Evolutionary conservation across 441 rosid genomes (phyloP).

Genomic region (Breynia disticha): DNA sequence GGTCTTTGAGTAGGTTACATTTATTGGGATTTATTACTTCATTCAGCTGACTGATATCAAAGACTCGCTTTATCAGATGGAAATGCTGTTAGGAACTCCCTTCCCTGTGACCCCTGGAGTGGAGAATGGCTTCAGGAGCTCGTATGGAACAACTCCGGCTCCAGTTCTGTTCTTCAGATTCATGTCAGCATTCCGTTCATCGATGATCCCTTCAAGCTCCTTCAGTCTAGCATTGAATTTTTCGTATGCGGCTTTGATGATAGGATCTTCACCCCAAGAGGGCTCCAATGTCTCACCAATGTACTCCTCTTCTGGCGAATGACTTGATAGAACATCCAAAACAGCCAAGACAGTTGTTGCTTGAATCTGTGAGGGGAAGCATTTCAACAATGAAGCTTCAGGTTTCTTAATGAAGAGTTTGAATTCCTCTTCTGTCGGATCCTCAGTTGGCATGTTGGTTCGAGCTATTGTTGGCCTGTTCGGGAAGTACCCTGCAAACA

Average conservation of each 20-base stretch:
- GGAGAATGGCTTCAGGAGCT: constrained; percentile 42
- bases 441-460: constrained; percentile 44
- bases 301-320: constrained; percentile 70
- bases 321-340: constrained; percentile 44
- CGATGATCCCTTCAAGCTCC: constrained; percentile 30
- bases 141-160: constrained; percentile 32
- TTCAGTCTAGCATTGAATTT: constrained; percentile 27
- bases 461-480: constrained; percentile 51
- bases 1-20: neutral
- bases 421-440: constrained; percentile 26
- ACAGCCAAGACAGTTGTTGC: constrained; percentile 49
- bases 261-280: constrained; percentile 36
- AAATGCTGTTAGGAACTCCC: constrained; percentile 42
- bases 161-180: constrained; percentile 34
- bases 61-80: constrained; percentile 16
- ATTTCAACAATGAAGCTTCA: constrained; percentile 26
- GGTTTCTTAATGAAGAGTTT: constrained; percentile 33
- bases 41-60: neutral
- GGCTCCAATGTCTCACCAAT: constrained; percentile 42
- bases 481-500: constrained; percentile 59
- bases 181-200: constrained; percentile 25
- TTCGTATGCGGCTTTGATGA: constrained; percentile 44
- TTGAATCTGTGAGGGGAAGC: constrained; percentile 54
- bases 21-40: neutral
- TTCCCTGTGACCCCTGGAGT: constrained; percentile 36